Base-by-base conservation (phyloP, 2,329 filamentous ascomycete genomes). In the Sclerotiophoma versabilis region DNA sequence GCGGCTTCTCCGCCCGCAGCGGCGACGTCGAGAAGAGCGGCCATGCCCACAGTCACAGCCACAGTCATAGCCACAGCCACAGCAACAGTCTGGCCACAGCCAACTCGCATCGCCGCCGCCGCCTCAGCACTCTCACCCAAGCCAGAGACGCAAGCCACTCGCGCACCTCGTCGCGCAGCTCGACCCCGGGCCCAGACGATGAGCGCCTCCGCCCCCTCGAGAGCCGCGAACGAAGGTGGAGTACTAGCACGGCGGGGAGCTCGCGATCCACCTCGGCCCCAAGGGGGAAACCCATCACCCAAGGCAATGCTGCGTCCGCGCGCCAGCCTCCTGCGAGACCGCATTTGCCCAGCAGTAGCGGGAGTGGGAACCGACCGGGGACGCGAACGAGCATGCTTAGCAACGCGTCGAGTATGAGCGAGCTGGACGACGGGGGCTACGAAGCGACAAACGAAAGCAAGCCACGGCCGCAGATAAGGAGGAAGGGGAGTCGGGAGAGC, bases 301-400 rank as follows among this genome's bases (percentile, higher is more conserved):
- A 64, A 12, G 63, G 64, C 15, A 67, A 57, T 12, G 66, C 68
- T 9, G 67, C 70, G n/a, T 62, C 64, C 1, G 69, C 68, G 8
- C 60, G 71, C 3, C 64, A 67, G 34, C 62, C 63, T 8, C 64
- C 64, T 0, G 45, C 41, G 9, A 43, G 60, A 41, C 58, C 64
- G 11, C 41, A 36, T 3, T 29, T 54, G 23, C 51, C 57, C 2
- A 51, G 69, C 15, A 67, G 69, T 2, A 58, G 54, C 10, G 74
- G 71, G 5, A 66, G 55, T 23, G 70, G 71, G 2, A 58, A 59
- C 9, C 58, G 69, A 58, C 66, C 70, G 44, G 69, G 68, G n/a
- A 74, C 70, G 41, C 32, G 72, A 4, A 64, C 64, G 1, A 75
- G 72, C 32, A 69, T 63, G 53, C 58, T 75, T 2, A 75, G 71